Base-by-base conservation (phyloP, 306 rosid species). In the cucumber (Cucumis sativus) region DNA sequence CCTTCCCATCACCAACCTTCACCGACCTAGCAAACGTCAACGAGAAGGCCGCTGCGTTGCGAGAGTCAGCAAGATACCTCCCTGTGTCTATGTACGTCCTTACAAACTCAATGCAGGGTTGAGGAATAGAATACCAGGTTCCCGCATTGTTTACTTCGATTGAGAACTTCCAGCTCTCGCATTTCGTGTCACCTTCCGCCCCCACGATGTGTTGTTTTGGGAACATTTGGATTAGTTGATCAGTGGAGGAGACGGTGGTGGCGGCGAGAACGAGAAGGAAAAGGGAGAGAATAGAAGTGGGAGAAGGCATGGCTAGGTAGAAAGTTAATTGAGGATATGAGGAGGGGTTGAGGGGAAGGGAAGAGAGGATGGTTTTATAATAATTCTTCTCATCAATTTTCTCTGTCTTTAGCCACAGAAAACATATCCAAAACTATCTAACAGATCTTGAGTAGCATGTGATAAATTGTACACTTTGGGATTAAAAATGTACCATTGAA, bases 141-240 rank as follows among this genome's bases (percentile, higher is more conserved):
- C 97, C 96, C 14, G 85, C 93, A 85, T 88, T 80, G 83, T 95
- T 92, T 55, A 90, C 89, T 86, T 95, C 97, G 13, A 89, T 84
- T 59, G 95, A 57, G 66, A 90, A 86, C 76, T 92, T 84, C 97
- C 97, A 95, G 85, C 96, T 92, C 68, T 90, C 98, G 33, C 78
- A 75, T 6, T 13, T 5, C 76, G 25, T 5, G 30, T 67, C 37
- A 33, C 37, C 37, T 33, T 33, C 52, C 13, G 52, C 18, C 30
- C 52, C 17, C 16, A 67, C 73, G 16, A 67, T 1, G 30, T 66
- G 80, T 2, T 77, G 41, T 14, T 80, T 87, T 62, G 88, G 82
- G 17, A 80, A 86, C 30, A 89, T 23, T 39, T 37, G 78, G 84
- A 91, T 79, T 14, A 57, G 14, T n/a, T 20, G 30, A 28, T 28